Conservation (phyloP, 2,329 filamentous ascomycete species). For the Lasiodiplodia sp. region DNA sequence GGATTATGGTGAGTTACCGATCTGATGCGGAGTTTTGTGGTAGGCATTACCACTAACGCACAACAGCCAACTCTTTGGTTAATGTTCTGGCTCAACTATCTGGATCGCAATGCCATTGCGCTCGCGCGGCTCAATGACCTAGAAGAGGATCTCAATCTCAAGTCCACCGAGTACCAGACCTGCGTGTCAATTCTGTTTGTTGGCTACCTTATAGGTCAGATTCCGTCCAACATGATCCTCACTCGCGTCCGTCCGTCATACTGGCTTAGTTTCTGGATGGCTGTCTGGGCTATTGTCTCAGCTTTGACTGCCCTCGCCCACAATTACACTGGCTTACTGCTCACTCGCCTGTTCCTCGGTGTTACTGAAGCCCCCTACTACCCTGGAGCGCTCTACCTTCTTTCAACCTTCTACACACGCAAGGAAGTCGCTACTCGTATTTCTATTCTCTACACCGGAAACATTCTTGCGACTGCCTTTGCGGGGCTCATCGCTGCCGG, state of each 20-base stretch:
- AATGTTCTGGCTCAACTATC: constrained; percentile 1
- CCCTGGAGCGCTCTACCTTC: constrained; percentile 44
- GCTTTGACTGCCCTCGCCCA: constrained; percentile 44
- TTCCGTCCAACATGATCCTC: constrained; percentile 53
- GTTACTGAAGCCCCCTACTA: constrained; percentile 47
- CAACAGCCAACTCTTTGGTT: too few species aligned
- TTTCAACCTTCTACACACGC: constrained; percentile 46
- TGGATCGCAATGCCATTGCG: constrained; percentile 69
- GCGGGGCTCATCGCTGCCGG: constrained; percentile 51
- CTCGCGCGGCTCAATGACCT: constrained; percentile 69
- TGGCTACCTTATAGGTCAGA: constrained; percentile 44
- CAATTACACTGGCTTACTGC: constrained; percentile 48
- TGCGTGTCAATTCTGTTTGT: constrained; percentile 67
- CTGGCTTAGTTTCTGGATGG: constrained; percentile 39
- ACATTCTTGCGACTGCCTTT: constrained; percentile 49
- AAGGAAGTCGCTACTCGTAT: constrained; percentile 49
- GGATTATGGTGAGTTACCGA: too few species aligned
- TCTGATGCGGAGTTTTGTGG: too few species aligned
- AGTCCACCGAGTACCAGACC: constrained; percentile 41
- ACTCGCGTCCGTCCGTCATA: constrained; percentile 37
- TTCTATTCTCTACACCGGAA: constrained; percentile 49
- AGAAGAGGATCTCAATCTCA: constrained; percentile 51
- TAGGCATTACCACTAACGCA: too few species aligned
- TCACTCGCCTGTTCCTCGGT: constrained; percentile 46
- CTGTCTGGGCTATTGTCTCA: constrained; percentile 51